Base-by-base conservation (phyloP, 1,139 yeast species). In the Scheffersomyces segobiensis region DNA sequence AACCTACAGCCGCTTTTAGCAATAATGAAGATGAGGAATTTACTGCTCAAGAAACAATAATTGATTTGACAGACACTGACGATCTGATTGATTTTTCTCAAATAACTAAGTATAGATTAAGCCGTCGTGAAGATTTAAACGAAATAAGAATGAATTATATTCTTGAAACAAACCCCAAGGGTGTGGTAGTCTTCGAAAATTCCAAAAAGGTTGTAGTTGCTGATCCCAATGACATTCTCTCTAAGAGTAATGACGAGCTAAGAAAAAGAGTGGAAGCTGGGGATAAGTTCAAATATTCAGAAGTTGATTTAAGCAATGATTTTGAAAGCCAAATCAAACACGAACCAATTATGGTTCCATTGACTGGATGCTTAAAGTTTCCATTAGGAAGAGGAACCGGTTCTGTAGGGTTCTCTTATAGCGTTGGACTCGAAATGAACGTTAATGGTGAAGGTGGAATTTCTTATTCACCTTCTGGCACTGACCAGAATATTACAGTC, bases 191-290 rank as follows among this genome's bases (percentile, higher is more conserved):
- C n/a, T 68, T 70, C 55, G 59, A 62, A 52, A 74, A 71, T 54
- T 61, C 71, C 3, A 62, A 64, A 20, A 67, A 73, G 0, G 57
- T 67, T 1, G 55, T 71, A n/a, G 60, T 68, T 10, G 67, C 71
- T 1, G 61, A 57, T 22, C 57, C 55, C 6, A 56, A 56, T 3
- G 60, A 58, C 14, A 55, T 60, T 17, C 14, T 62, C 3, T 56
- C 57, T 1, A 17, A 48, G 3, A 19, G 49, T n/a, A 53, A 32
- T 14, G 17, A 52, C 3, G 50, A 52, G 21, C 17, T 55, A 32
- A 50, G 46, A 17, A 32, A 20, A 14, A 53, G 46, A 18, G 42
- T 57, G 5, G 53, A 52, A 26, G 32, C 55, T 24, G 57, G 59
- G 14, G 58, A 53, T 12, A 46, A 42, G 3, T 49, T 57, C 48